Conservation (phyloP, 2,329 filamentous ascomycete genomes). For the Escovopsis weberi region DNA sequence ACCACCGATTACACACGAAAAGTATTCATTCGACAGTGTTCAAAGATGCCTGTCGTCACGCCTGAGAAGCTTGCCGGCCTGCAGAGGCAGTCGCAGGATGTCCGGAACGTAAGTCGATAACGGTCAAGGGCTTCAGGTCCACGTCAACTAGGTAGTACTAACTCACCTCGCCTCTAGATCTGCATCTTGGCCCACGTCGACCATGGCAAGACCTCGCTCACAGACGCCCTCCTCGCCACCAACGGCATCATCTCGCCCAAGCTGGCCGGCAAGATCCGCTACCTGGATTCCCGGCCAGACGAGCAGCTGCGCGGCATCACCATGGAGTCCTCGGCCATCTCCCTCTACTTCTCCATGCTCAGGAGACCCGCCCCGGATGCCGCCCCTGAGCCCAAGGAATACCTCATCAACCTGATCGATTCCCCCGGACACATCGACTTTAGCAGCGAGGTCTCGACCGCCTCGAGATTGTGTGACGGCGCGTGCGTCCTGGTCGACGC, state of each 20-base stretch:
- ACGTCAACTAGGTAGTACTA: background rate
- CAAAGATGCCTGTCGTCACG: conserved; percentile 76
- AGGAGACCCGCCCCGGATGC: conserved; percentile 56
- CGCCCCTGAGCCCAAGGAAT: conserved; percentile 63
- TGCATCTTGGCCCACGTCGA: conserved; percentile 95
- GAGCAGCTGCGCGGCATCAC: conserved; percentile 94
- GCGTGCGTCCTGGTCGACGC: conserved; percentile 91
- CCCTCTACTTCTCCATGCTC: conserved; percentile 85
- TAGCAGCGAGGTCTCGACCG: conserved; percentile 93
- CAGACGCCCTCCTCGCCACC: conserved; percentile 88
- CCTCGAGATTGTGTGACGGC: conserved; percentile 85
- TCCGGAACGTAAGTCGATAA: conserved; percentile 66
- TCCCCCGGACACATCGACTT: conserved; percentile 98
- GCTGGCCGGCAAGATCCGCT: conserved; percentile 92
- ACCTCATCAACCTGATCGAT: conserved; percentile 93
- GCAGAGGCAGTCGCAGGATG: conserved; percentile 73
- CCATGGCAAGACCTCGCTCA: conserved; percentile 95
- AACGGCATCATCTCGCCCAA: conserved; percentile 99
- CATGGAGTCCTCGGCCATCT: conserved; percentile 99
- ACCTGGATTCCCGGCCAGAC: conserved; percentile 89
- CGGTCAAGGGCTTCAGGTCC: background rate
- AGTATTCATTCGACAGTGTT: background rate
- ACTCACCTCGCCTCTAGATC: conserved; percentile 39
- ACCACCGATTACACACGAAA: background rate
- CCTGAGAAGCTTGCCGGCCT: conserved; percentile 82